Evolutionary conservation across 2,329 filamentous ascomycete species (phyloP), one percentile per base, ranked within the genome.

Genomic region (Coniochaeta sp.): DNA sequence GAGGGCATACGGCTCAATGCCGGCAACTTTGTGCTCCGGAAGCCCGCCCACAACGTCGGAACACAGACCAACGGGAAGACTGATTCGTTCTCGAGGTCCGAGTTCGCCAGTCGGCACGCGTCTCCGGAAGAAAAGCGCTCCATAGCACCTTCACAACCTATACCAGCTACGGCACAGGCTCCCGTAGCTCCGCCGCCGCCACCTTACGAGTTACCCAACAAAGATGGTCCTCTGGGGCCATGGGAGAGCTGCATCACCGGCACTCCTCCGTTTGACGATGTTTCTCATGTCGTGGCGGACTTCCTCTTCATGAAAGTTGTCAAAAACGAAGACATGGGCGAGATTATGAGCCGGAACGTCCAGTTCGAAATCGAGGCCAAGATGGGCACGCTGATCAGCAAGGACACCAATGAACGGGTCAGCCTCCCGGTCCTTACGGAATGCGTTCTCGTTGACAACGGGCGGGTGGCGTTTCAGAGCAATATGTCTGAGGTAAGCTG

Each of bases 291-390:
- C 19, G 81, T 96, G n/a, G 90, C 89, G 63, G 90, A 96, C 70
- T 96, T 92, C 67, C 77, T 97, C 12, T 96, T 87, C 70, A 72
- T 84, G 56, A 80, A 89, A 60, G 87, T 95, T 19, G 81, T 95
- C 7, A 77, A 81, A 58, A 85, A 86, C 62, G 79, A 82, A n/a
- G 85, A 90, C 64, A 79, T 87, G 40, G 81, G 81, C 34, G 85
- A 89, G 65, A 82, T 89, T 22, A 74, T 78, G 17, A 82, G 82
- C 58, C 81, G 83, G 17, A 86, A 85, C 7, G 88, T 92, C 16
- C 83, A 91, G 62, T 87, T 97, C 59, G 95, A 99, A 74, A 90
- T 99, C 59, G 95, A 99, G 76, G 95, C 92, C 11, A 98, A 98
- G 73, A 79, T 98, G 56, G 95, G 95, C 19, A 88, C 86, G 28